Percentiles rank a stretch among this genome's conserved stretches.
phyloP scores from a whole-genome alignment of 2,329 filamentous ascomycete genomes.

The Ramularia collo-cygni region DNA sequence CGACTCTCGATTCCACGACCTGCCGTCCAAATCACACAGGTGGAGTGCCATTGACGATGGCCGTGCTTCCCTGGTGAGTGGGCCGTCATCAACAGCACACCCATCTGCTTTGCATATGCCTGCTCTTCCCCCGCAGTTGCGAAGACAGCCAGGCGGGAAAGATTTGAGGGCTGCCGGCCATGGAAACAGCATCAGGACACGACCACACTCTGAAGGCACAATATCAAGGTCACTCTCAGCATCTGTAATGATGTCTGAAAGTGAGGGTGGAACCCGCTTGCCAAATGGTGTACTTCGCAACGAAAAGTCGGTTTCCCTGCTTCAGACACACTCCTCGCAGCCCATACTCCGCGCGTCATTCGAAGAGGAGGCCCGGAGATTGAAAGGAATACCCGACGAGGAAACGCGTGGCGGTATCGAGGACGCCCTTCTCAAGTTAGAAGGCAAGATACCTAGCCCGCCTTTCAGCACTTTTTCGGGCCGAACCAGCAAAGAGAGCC shows the following conservation, averaged over 20 bases:
- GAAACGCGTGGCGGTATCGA: slow-evolving; percentile 70
- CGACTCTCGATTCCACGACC: slow-evolving; percentile 21
- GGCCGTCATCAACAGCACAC: slow-evolving; percentile 32
- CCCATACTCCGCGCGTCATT: slow-evolving; percentile 62
- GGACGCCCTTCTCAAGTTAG: slow-evolving; percentile 83
- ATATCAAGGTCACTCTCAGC: slow-evolving; percentile 13
- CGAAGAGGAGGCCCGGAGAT: slow-evolving; percentile 76
- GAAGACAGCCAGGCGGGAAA: slow-evolving; percentile 40
- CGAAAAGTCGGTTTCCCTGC: slow-evolving; percentile 32
- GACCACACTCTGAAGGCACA: slow-evolving; percentile 35
- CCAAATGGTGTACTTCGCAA: slow-evolving; percentile 6
- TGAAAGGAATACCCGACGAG: slow-evolving; percentile 75
- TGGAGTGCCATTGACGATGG: slow-evolving; percentile 13
- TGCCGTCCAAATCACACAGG: slow-evolving; percentile 18
- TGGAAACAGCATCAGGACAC: slow-evolving; percentile 25
- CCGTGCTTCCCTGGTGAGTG: slow-evolving; percentile 2
- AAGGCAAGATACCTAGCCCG: slow-evolving; percentile 52
- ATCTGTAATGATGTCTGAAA: slow-evolving; percentile 10
- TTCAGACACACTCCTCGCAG: slow-evolving; percentile 50
- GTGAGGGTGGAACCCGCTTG: slow-evolving; percentile 11
- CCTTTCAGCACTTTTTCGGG: slow-evolving; percentile 9
- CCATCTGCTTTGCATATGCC: slow-evolving; percentile 33
- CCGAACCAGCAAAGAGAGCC: neutral
- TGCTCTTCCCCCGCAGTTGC: slow-evolving; percentile 32
- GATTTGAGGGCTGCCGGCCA: slow-evolving; percentile 42